Conservation (phyloP, 1,139 yeast genomes). For the Kodamaea sp. region DNA sequence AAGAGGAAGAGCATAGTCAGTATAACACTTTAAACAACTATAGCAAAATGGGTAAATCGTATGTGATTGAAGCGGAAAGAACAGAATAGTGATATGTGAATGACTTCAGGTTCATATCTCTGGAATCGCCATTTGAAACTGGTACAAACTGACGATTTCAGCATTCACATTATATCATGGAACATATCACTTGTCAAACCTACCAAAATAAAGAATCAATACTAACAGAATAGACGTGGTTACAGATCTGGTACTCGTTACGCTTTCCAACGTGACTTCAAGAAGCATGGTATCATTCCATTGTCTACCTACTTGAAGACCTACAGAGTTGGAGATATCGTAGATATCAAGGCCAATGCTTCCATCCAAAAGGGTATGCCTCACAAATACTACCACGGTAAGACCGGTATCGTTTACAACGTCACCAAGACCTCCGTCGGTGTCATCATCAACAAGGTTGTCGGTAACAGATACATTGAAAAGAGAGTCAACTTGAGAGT, state of each 20-base stretch:
- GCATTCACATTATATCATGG: too few species aligned
- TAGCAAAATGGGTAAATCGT: conserved; percentile 79
- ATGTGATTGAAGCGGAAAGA: too few species aligned
- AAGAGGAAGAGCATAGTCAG: neutral
- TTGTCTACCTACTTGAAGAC: conserved; percentile 96
- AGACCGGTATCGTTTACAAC: conserved; percentile 98
- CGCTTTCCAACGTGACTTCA: conserved; percentile 99
- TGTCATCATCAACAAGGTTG: conserved; percentile 96
- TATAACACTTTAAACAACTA: conserved; percentile 8
- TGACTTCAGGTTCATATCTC: too few species aligned
- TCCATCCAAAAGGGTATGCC: conserved; percentile 99
- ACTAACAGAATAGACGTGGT: conserved; percentile 73
- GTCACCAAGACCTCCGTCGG: conserved; percentile 98
- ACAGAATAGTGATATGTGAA: too few species aligned
- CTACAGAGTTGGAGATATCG: conserved; percentile 99
- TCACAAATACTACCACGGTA: conserved; percentile 99
- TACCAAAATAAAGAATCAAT: too few species aligned
- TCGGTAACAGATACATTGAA: conserved; percentile 98
- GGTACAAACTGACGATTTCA: too few species aligned
- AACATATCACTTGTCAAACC: too few species aligned
- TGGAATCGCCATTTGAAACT: too few species aligned
- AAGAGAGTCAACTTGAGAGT: conserved; percentile 98
- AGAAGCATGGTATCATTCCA: conserved; percentile 94
- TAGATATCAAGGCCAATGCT: conserved; percentile 99
- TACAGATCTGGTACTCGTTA: conserved; percentile 99